A percentile compares a stretch with the other conserved stretches of the same genome.
Conservation (phyloP, 2,329 filamentous ascomycete genomes). For the Aspergillus sp. region DNA sequence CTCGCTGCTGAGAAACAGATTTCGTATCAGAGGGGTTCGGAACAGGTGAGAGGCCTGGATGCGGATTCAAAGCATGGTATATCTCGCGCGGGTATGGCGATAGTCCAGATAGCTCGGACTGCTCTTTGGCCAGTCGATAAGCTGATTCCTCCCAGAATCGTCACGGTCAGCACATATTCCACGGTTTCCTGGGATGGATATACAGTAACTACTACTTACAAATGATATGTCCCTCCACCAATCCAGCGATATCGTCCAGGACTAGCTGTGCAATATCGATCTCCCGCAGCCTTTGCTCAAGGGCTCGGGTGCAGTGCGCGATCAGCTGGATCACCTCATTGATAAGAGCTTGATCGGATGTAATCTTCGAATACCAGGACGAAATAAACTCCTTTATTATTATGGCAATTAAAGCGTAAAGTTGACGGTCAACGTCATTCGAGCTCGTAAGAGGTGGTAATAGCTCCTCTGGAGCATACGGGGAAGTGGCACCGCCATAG, state of each 20-base stretch:
- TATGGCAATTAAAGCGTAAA: conserved; percentile 89
- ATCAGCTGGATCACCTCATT: conserved; percentile 86
- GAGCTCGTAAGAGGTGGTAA: conserved; percentile 90
- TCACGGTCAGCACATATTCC: conserved; percentile 20
- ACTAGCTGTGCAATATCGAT: conserved; percentile 80
- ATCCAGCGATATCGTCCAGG: conserved; percentile 81
- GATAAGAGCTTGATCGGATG: conserved; percentile 82
- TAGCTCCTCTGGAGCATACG: conserved; percentile 72
- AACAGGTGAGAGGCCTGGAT: conserved; percentile 77
- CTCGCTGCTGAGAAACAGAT: conserved; percentile 60
- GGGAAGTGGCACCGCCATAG: conserved; percentile 51
- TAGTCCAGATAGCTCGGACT: conserved; percentile 59
- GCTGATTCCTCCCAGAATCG: conserved; percentile 49
- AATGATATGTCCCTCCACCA: conserved; percentile 76
- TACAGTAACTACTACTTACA: conserved; percentile 52
- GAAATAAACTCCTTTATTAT: conserved; percentile 88
- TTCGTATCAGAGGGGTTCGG: conserved; percentile 57
- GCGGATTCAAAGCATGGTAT: conserved; percentile 81
- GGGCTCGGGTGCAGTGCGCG: conserved; percentile 81
- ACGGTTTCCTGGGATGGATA: neutral
- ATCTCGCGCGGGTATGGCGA: conserved; percentile 64
- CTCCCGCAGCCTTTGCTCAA: conserved; percentile 81
- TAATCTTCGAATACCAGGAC: conserved; percentile 91
- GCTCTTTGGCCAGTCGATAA: conserved; percentile 67
- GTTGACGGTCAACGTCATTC: conserved; percentile 87